Percentiles rank a stretch among this genome's conserved stretches.
phyloP scores from a whole-genome alignment of 164 flowering plant genomes.

The Chimonanthus salicifolius region DNA sequence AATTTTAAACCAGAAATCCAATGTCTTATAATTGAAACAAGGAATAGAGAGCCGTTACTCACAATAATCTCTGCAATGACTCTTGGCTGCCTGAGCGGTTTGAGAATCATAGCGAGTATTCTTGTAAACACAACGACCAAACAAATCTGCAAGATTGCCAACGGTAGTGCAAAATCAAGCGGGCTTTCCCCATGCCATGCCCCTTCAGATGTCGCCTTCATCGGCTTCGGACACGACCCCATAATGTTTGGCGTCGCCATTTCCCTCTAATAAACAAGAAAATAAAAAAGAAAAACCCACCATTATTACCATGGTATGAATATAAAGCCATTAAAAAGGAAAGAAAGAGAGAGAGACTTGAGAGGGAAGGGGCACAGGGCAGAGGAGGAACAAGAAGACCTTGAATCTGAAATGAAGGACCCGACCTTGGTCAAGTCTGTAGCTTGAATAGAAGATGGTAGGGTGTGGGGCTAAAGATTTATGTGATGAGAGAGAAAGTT shows the following conservation, averaged over 20 bases:
- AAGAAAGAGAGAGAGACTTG: no score
- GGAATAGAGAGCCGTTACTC: neutral
- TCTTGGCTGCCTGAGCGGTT: constrained; percentile 27
- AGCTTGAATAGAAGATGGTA: no score
- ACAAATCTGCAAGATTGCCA: constrained; percentile 26
- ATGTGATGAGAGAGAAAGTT: no score
- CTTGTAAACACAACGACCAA: constrained; percentile 24
- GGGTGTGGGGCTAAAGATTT: no score
- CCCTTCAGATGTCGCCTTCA: constrained; percentile 28
- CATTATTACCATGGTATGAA: no score
- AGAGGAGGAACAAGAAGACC: no score
- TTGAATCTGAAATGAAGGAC: no score
- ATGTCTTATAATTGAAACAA: neutral
- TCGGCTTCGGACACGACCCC: constrained; percentile 11
- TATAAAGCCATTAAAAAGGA: no score
- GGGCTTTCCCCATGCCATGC: constrained; percentile 23
- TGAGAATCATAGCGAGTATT: constrained; percentile 15
- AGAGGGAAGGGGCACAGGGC: no score
- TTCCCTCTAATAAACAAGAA: neutral
- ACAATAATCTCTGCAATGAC: constrained; percentile 31
- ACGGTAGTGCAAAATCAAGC: constrained; percentile 24
- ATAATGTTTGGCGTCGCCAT: neutral
- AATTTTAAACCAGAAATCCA: no score
- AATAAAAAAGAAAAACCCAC: no score
- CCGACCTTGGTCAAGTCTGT: no score